A percentile compares a stretch with the other conserved stretches of the same genome.
Evolutionary conservation across 2,329 filamentous ascomycete genomes (phyloP).

Genomic region (Colletotrichum costaricense): DNA sequence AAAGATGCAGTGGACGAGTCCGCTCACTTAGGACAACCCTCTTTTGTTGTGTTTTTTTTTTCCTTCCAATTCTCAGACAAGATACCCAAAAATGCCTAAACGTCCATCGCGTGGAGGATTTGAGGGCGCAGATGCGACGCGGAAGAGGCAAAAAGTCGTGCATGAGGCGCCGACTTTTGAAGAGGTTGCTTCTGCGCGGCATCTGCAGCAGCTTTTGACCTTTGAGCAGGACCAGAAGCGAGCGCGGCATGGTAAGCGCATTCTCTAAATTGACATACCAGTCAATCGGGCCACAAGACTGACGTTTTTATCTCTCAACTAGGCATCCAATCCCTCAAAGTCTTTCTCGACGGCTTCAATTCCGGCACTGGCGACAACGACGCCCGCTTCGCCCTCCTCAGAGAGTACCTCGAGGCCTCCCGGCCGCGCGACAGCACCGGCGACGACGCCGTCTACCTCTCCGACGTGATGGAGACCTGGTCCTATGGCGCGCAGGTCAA

Average conservation of each 20-base stretch:
- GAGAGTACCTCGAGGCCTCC: slow-evolving; percentile 73
- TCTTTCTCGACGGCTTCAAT: slow-evolving; percentile 75
- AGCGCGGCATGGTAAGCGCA: slow-evolving; percentile 70
- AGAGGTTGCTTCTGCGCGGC: slow-evolving; percentile 71
- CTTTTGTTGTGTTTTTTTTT: neutral
- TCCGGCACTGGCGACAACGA: slow-evolving; percentile 60
- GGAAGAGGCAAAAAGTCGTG: slow-evolving; percentile 67
- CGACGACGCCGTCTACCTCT: slow-evolving; percentile 71
- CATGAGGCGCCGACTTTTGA: slow-evolving; percentile 69
- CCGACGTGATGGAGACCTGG: slow-evolving; percentile 90
- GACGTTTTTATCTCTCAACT: neutral
- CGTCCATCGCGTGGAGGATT: slow-evolving; percentile 51
- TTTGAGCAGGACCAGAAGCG: slow-evolving; percentile 78
- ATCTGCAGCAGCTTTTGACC: slow-evolving; percentile 75
- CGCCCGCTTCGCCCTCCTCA: slow-evolving; percentile 68
- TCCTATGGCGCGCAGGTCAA: slow-evolving; percentile 82
- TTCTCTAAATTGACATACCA: neutral
- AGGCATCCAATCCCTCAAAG: slow-evolving; percentile 78
- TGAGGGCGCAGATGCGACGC: slow-evolving; percentile 54
- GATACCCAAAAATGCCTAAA: slow-evolving; percentile 55
- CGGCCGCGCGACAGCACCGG: slow-evolving; percentile 56
- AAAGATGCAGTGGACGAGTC: neutral
- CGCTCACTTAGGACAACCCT: neutral
- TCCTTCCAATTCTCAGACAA: neutral
- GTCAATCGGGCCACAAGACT: neutral